A percentile compares a stretch with the other conserved stretches of the same genome.
These are phyloP conservation scores for Aspergillus carlsbadensis DNA, from an alignment of 495 filamentous ascomycete genomes.

Conservation along the genomic window DNA sequence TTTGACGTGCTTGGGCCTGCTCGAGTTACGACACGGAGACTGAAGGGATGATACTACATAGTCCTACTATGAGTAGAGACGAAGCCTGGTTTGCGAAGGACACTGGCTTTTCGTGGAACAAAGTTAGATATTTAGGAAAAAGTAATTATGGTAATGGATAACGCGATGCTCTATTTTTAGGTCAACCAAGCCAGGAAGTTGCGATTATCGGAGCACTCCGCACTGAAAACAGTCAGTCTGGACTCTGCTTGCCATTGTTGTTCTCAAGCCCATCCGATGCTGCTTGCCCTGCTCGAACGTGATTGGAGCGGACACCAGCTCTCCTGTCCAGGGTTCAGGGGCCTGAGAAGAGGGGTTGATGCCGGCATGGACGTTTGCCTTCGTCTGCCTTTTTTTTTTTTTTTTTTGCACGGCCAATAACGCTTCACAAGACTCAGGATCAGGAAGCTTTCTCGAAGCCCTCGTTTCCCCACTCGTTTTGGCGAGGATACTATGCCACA, in stretches of 20 bases:
- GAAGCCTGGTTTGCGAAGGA: neutral
- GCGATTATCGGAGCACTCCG: too few relatives aligned
- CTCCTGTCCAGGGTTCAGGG: neutral
- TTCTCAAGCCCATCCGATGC: too few relatives aligned
- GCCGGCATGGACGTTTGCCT: neutral
- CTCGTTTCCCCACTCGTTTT: slow-evolving; percentile 4
- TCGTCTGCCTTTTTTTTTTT: neutral
- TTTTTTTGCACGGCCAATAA: too few relatives aligned
- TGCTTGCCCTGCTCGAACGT: neutral
- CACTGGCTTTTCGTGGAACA: neutral
- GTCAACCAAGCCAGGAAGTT: too few relatives aligned
- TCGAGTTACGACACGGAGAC: too few relatives aligned
- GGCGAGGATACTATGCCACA: slow-evolving; percentile 5
- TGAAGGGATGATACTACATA: too few relatives aligned
- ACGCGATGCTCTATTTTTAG: too few relatives aligned
- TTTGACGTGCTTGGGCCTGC: neutral
- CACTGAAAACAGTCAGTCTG: too few relatives aligned
- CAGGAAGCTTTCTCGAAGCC: neutral
- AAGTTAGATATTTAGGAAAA: neutral
- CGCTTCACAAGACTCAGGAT: too few relatives aligned
- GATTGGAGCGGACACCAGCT: neutral
- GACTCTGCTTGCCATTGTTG: too few relatives aligned
- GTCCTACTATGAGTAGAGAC: neutral
- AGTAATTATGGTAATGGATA: too few relatives aligned
- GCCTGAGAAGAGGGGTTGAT: neutral